These are phyloP conservation scores for Kodamaea plutei DNA, from an alignment of 1,139 yeast genomes.

Conservation along the genomic window DNA sequence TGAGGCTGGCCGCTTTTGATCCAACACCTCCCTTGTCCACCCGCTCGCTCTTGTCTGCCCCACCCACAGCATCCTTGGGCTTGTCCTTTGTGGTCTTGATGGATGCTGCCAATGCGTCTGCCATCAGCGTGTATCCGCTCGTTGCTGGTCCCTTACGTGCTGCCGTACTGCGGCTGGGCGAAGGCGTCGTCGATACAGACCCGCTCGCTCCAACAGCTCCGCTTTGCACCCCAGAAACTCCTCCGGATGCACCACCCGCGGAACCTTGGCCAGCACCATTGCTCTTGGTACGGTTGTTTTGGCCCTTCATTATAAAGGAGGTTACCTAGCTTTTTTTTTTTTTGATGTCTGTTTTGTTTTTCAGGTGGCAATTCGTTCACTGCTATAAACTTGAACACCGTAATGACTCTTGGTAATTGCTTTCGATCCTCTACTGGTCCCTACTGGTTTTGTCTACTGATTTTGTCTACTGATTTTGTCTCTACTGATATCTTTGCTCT, in stretches of 20 bases:
- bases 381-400: too few relatives aligned
- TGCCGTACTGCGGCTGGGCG: constrained; percentile 5
- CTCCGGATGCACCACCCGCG: constrained; percentile 9
- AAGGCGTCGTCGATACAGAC: constrained; percentile 4
- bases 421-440: too few relatives aligned
- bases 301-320: constrained; percentile 22
- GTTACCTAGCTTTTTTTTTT: constrained; percentile 2
- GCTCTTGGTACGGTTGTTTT: constrained; percentile 19
- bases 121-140: constrained; percentile 9
- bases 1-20: background rate
- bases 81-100: constrained; percentile 3
- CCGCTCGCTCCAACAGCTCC: constrained; percentile 11
- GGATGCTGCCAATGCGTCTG: constrained; percentile 18
- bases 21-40: too few relatives aligned
- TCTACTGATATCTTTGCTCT: too few relatives aligned
- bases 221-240: constrained; percentile 6
- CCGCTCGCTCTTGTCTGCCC: background rate
- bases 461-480: too few relatives aligned
- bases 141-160: constrained; percentile 29
- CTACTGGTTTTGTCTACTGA: too few relatives aligned
- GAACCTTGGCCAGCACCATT: constrained; percentile 6
- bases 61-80: constrained; percentile 2
- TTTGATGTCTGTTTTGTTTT: constrained; percentile 3
- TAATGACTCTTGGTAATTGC: too few relatives aligned
- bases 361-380: constrained; percentile 1